phyloP scores from a whole-genome alignment of 2,329 filamentous ascomycete genomes.

The Alternaria triticimaculans region DNA sequence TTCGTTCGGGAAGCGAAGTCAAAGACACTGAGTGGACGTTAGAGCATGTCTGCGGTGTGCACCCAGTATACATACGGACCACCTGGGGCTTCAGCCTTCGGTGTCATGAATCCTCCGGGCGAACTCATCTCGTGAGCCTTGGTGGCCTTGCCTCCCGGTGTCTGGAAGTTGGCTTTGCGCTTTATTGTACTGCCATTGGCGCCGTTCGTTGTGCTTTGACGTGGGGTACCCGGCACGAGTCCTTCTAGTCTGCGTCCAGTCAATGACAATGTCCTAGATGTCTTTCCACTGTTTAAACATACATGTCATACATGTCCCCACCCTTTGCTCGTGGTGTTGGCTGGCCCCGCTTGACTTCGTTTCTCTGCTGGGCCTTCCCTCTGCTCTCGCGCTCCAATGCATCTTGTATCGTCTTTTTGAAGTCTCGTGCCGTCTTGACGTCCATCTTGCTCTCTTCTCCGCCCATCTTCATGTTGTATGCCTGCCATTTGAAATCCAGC shows the following conservation, averaged over 20 bases:
- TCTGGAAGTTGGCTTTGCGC: slow-evolving; percentile 60
- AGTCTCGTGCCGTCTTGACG: slow-evolving; percentile 73
- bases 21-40: slow-evolving; percentile 54
- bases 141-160: slow-evolving; percentile 55
- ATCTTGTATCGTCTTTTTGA: slow-evolving; percentile 89
- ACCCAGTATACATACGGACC: slow-evolving; percentile 46
- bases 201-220: slow-evolving; percentile 48
- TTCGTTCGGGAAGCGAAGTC: slow-evolving; percentile 79
- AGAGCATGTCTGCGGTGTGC: not conserved
- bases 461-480: slow-evolving; percentile 94
- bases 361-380: slow-evolving; percentile 66
- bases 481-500: slow-evolving; percentile 98
- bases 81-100: slow-evolving; percentile 44
- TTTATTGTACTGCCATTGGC: slow-evolving; percentile 58
- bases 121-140: slow-evolving; percentile 56
- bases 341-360: slow-evolving; percentile 67
- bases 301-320: slow-evolving; percentile 84
- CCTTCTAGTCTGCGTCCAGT: slow-evolving; percentile 53
- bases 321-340: slow-evolving; percentile 65
- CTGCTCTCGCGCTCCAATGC: slow-evolving; percentile 78
- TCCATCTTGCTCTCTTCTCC: slow-evolving; percentile 75
- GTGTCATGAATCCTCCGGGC: slow-evolving; percentile 51
- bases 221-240: slow-evolving; percentile 54
- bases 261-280: slow-evolving; percentile 1
- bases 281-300: slow-evolving; percentile 9